Base-by-base conservation (phyloP, 306 rosid genomes). In the Prunus mongolica region DNA sequence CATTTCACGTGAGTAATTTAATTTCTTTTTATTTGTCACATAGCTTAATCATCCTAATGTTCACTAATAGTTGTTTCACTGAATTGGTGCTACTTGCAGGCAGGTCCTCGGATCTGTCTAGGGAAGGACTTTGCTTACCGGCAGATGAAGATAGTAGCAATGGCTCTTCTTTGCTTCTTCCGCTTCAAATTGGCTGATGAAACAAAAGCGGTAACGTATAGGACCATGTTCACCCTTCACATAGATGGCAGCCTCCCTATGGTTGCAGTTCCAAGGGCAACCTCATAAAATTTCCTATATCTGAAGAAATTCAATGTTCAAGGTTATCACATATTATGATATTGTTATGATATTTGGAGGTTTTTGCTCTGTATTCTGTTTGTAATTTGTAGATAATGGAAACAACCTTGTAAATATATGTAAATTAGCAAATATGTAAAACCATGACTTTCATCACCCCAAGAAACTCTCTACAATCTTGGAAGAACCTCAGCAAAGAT, bases 141-240 rank as follows among this genome's bases (percentile, higher is more conserved):
- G 73, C 96, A 89, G 82, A 93, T 91, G 97, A 91, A 91, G 81
- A 93, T 91, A 68, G 67, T 88, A 52, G 81, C 92, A 16, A 83
- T 82, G 65, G 65, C 96, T 56, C 88, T 91, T 74, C 78, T 91
- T 78, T 81, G 20, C 16, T 89, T 82, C 84, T 93, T 91, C 76
- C 82, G 52, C 63, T 88, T 93, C 73, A 89, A 86, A 75, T 34
- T 91, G 72, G 86, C 77, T 5, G 83, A 85, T 84, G 88, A 78
- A 44, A 66, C 82, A 0, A 73, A 78, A 46, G 74, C 63, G 10
- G 80, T 89, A 30, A 88, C 87, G 15, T 91, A 91, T 13, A 89
- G 47, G 78, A 88, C 89, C 74, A 93, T 91, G 91, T 80, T 93
- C 73, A 91, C 98, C 0, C 97, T 93, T 79, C 98, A 93, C 80